Evolutionary conservation across 257 asterid species (phyloP).

Genomic region (Coffea eugenioides): DNA sequence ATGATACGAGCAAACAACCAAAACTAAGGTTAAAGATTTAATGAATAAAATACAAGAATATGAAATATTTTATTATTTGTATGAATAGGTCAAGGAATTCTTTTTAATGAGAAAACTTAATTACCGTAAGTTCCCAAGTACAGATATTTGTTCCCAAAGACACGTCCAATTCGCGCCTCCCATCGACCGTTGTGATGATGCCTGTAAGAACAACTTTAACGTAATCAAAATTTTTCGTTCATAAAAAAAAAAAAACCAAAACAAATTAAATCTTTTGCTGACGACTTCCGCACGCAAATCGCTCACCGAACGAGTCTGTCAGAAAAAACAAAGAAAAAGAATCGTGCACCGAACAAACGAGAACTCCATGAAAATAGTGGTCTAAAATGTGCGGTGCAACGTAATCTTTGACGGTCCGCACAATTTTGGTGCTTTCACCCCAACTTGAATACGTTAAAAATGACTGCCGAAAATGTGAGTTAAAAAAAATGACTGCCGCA

Average conservation of each 20-base stretch:
- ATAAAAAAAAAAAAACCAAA: not conserved
- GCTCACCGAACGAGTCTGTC: no score
- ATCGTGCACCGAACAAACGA: not conserved
- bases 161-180: constrained; percentile 97
- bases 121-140: constrained; percentile 78
- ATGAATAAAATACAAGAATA: not conserved
- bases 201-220: constrained; percentile 38
- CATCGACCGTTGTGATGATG: constrained; percentile 98
- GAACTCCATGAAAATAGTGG: not conserved
- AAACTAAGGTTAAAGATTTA: not conserved
- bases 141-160: constrained; percentile 79
- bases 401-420: not conserved
- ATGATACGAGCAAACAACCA: no score
- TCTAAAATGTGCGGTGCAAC: not conserved
- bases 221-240: constrained; percentile 4
- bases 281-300: not conserved
- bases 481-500: no score
- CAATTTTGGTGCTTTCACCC: not conserved
- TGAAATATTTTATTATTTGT: no score
- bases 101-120: constrained; percentile 3
- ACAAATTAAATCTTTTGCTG: not conserved
- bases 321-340: no score
- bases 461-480: no score
- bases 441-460: not conserved
- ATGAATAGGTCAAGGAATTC: not conserved